Percentiles rank a stretch among this genome's conserved stretches.
These are phyloP conservation scores for Cladorrhinum sp. DNA, from an alignment of 2,329 filamentous ascomycete species.

Conservation along the genomic window DNA sequence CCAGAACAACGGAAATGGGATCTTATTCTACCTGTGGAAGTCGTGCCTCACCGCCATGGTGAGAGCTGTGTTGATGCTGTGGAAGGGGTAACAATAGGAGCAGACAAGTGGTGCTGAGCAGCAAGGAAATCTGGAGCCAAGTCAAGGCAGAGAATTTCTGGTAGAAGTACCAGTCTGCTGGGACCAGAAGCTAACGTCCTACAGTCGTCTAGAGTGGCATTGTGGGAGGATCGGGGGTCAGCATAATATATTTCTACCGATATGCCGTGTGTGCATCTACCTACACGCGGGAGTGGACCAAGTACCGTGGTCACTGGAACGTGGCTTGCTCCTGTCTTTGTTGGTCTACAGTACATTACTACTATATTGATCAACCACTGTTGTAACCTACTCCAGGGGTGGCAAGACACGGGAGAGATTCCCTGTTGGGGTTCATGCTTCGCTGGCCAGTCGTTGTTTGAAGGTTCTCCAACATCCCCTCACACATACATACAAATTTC, in stretches of 20 bases:
- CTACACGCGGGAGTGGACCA: neutral
- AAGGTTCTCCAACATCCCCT: neutral
- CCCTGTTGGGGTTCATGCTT: neutral
- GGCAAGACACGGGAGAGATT: neutral
- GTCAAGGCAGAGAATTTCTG: neutral
- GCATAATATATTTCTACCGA: neutral
- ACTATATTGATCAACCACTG: neutral
- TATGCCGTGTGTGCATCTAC: neutral
- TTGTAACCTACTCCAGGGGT: neutral
- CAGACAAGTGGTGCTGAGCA: neutral
- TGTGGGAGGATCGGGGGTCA: too few species aligned
- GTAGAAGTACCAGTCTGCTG: neutral
- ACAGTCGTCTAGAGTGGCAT: neutral
- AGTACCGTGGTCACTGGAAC: neutral
- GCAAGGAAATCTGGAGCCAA: neutral
- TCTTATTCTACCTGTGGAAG: neutral
- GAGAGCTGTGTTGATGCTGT: neutral
- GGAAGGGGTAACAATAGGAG: neutral
- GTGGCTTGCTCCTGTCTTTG: neutral
- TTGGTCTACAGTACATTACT: neutral
- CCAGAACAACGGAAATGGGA: neutral
- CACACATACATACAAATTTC: neutral
- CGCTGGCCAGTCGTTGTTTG: neutral
- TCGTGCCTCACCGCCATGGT: conserved; percentile 6
- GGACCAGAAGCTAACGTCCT: neutral